These are phyloP conservation scores for Volutella citrinella DNA, from an alignment of 2,329 filamentous ascomycete species.

Conservation along the genomic window DNA sequence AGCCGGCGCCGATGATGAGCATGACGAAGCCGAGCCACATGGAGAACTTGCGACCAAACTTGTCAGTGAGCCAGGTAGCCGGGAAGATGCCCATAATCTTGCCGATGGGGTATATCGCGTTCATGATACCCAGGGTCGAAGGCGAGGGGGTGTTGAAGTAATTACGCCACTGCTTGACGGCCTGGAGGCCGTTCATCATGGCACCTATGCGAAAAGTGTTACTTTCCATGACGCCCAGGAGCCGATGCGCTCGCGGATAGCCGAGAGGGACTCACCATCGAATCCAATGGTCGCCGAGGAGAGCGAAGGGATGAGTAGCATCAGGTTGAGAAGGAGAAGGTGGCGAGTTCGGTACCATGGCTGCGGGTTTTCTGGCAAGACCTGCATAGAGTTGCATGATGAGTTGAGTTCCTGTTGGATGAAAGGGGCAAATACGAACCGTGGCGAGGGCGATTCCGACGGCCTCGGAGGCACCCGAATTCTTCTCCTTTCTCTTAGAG, in stretches of 20 bases:
- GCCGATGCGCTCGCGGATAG: no score
- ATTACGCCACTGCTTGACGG: conserved; percentile 34
- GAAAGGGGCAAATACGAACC: no score
- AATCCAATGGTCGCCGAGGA: conserved; percentile 41
- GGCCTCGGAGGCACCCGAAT: no score
- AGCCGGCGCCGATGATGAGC: conserved; percentile 32
- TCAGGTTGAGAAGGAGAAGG: conserved; percentile 40
- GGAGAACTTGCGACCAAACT: conserved; percentile 35
- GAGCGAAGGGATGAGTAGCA: conserved; percentile 41
- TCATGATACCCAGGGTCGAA: conserved; percentile 29
- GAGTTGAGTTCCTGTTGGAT: no score
- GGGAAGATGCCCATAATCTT: conserved; percentile 31
- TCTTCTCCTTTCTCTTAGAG: no score
- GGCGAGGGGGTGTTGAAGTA: conserved; percentile 35
- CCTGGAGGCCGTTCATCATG: conserved; percentile 40
- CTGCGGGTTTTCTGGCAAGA: conserved; percentile 37
- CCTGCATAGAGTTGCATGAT: no score
- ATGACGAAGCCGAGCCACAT: conserved; percentile 32
- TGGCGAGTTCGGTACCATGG: conserved; percentile 43
- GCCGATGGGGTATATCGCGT: conserved; percentile 32
- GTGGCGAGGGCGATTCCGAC: conserved; percentile 26
- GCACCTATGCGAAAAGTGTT: conserved; percentile 21
- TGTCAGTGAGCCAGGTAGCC: conserved; percentile 33
- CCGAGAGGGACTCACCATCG: conserved; percentile 31
- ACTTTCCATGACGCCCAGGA: not conserved